phyloP scores from a whole-genome alignment of 306 rosid species.

The Cucumis cinereus region DNA sequence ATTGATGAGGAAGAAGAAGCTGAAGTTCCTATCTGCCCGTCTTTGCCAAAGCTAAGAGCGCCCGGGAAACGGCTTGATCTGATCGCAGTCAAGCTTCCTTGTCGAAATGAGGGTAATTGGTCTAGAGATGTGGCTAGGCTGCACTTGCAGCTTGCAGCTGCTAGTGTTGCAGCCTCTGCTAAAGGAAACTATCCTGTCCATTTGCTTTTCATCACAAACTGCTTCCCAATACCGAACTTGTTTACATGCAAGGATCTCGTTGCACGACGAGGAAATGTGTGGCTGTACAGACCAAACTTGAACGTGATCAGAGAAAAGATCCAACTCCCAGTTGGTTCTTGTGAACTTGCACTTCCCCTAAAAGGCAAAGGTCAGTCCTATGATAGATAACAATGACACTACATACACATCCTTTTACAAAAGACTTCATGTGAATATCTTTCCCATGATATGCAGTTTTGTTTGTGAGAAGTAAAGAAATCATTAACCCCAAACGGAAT shows the following conservation, averaged over 20 bases:
- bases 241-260: slow-evolving; percentile 63
- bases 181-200: slow-evolving; percentile 56
- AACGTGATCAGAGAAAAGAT: slow-evolving; percentile 48
- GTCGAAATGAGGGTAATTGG: slow-evolving; percentile 59
- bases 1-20: slow-evolving; percentile 90
- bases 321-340: slow-evolving; percentile 78
- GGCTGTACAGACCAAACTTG: slow-evolving; percentile 76
- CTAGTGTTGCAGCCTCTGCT: slow-evolving; percentile 62
- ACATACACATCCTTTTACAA: neutral
- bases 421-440: neutral
- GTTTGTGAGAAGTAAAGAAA: neutral
- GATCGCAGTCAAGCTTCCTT: slow-evolving; percentile 76
- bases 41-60: slow-evolving; percentile 48
- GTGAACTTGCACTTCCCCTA: slow-evolving; percentile 88
- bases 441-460: neutral
- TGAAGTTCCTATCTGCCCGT: slow-evolving; percentile 67
- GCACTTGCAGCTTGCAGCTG: slow-evolving; percentile 86
- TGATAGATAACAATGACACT: neutral
- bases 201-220: slow-evolving; percentile 54
- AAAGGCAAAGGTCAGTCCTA: slow-evolving; percentile 55
- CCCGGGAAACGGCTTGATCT: slow-evolving; percentile 59
- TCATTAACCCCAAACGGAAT: neutral
- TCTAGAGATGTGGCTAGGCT: slow-evolving; percentile 83
- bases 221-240: slow-evolving; percentile 72
- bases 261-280: slow-evolving; percentile 44